These are phyloP conservation scores for Umbelopsis vinacea DNA, from an alignment of 192 early-diverging fungal genomes.

Conservation along the genomic window DNA sequence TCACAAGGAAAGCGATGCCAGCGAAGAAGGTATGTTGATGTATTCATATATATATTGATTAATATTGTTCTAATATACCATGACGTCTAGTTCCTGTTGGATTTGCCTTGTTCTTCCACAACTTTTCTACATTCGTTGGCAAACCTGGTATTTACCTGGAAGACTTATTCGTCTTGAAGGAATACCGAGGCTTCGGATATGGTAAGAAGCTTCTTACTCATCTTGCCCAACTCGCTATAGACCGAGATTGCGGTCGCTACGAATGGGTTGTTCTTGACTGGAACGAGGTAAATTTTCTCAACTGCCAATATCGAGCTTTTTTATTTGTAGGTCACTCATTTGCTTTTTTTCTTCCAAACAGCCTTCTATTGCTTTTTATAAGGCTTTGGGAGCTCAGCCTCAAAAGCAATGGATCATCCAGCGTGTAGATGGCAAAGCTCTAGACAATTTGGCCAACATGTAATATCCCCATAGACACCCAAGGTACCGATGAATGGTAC, in stretches of 20 bases:
- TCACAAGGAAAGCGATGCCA: slow-evolving; percentile 35
- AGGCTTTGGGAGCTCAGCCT: slow-evolving; percentile 66
- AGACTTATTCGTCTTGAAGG: slow-evolving; percentile 74
- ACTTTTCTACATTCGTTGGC: slow-evolving; percentile 78
- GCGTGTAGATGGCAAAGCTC: slow-evolving; percentile 63
- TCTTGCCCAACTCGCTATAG: slow-evolving; percentile 66
- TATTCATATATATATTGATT: background rate
- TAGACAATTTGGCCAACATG: slow-evolving; percentile 56
- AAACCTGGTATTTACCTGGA: slow-evolving; percentile 84
- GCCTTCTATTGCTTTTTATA: slow-evolving; percentile 79
- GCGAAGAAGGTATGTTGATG: slow-evolving; percentile 9
- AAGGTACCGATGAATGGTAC: too few species aligned
- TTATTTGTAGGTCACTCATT: background rate
- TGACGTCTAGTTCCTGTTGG: slow-evolving; percentile 56
- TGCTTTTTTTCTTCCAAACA: background rate
- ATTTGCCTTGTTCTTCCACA: slow-evolving; percentile 86
- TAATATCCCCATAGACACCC: slow-evolving; percentile 9
- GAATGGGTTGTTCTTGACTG: slow-evolving; percentile 89
- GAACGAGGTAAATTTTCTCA: slow-evolving; percentile 55
- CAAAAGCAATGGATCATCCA: slow-evolving; percentile 80
- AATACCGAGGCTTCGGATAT: slow-evolving; percentile 67
- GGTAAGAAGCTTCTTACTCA: slow-evolving; percentile 72
- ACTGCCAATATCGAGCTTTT: too few species aligned
- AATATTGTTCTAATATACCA: background rate
- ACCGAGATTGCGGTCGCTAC: slow-evolving; percentile 72